Evolutionary conservation across 352 stramenopile species (phyloP).

Genomic region (Pythium volutum): DNA sequence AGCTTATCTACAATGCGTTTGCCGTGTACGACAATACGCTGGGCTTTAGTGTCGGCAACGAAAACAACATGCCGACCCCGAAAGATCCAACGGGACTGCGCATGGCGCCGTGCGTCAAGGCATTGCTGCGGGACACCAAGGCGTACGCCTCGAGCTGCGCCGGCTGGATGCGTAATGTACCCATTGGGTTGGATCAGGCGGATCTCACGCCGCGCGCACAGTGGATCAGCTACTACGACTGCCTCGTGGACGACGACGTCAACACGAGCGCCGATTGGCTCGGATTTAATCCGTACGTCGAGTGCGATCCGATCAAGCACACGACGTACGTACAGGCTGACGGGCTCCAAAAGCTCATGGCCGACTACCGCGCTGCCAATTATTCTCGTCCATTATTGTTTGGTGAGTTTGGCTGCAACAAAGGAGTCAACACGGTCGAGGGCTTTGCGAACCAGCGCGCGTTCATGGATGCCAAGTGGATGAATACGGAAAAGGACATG

Average conservation of each 20-base stretch:
- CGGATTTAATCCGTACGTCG: constrained; percentile 57
- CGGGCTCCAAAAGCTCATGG: constrained; percentile 61
- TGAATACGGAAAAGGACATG: constrained; percentile 74
- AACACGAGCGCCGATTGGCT: constrained; percentile 49
- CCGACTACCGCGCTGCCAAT: constrained; percentile 40
- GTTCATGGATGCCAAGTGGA: constrained; percentile 28
- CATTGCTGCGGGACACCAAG: constrained; percentile 51
- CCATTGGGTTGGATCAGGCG: constrained; percentile 62
- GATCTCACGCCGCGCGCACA: constrained; percentile 47
- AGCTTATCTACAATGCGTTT: constrained; percentile 52
- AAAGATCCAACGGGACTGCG: constrained; percentile 46
- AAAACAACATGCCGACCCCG: constrained; percentile 43
- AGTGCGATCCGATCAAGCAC: constrained; percentile 53
- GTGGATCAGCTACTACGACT: constrained; percentile 68
- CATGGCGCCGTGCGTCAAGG: constrained; percentile 64
- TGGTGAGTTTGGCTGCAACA: constrained; percentile 75
- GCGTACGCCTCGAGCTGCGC: constrained; percentile 47
- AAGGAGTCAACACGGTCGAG: constrained; percentile 58
- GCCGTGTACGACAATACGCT: constrained; percentile 60
- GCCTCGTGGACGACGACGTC: constrained; percentile 42
- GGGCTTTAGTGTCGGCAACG: constrained; percentile 50
- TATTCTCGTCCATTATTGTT: constrained; percentile 71
- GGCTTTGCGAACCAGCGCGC: constrained; percentile 64
- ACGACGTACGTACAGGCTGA: constrained; percentile 49
- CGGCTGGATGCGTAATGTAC: constrained; percentile 41